Conservation (phyloP, 1,139 yeast species). For the Kluyveromyces sp. region DNA sequence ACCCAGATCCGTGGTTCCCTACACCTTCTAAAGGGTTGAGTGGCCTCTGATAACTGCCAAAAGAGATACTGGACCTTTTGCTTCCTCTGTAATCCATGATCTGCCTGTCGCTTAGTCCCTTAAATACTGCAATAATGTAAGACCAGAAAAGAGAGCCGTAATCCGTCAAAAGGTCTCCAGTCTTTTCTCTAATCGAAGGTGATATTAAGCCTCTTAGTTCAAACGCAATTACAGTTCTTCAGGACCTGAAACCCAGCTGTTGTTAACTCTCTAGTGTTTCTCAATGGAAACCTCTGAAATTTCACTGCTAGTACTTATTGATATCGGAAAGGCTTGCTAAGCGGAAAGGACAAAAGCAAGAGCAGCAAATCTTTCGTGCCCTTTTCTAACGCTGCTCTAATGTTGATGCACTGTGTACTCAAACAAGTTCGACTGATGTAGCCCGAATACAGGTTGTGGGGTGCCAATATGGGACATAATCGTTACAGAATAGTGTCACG, state of each 20-base stretch:
- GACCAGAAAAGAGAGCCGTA: neutral
- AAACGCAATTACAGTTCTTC: too few relatives aligned
- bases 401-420: too few relatives aligned
- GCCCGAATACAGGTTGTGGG: too few relatives aligned
- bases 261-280: too few relatives aligned
- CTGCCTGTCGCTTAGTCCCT: neutral
- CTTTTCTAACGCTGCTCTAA: too few relatives aligned
- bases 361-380: neutral
- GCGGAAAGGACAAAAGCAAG: neutral
- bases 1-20: conserved; percentile 5
- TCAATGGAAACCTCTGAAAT: neutral
- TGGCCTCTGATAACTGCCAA: conserved; percentile 27
- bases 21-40: conserved; percentile 7
- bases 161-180: neutral
- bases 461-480: neutral
- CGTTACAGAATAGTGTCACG: neutral
- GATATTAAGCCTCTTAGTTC: too few relatives aligned
- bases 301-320: neutral
- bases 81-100: conserved; percentile 25
- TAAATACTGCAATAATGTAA: neutral
- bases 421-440: too few relatives aligned
- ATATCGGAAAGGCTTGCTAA: neutral
- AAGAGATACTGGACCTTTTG: conserved; percentile 29
- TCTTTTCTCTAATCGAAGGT: neutral
- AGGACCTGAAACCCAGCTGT: too few relatives aligned